phyloP scores from a whole-genome alignment of 805 yeast genomes.

The Saccharomycopsis fermentans region DNA sequence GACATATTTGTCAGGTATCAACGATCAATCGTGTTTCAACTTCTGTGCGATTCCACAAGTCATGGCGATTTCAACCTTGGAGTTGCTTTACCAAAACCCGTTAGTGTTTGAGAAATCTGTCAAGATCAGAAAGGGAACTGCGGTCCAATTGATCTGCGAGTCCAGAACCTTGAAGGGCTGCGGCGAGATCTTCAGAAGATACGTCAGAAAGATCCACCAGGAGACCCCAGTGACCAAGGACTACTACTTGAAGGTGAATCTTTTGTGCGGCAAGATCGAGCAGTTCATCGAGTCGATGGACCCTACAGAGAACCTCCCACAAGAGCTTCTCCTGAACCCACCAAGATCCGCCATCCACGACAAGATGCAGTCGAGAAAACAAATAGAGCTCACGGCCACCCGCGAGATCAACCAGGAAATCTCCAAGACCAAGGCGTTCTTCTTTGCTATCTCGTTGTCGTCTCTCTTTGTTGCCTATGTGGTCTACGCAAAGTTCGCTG shows the following conservation, averaged over 20 bases:
- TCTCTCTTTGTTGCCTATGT: background rate
- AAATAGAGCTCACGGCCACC: conserved; percentile 25
- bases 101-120: conserved; percentile 59
- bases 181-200: conserved; percentile 64
- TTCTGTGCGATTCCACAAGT: conserved; percentile 98
- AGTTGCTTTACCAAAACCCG: conserved; percentile 74
- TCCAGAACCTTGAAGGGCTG: conserved; percentile 70
- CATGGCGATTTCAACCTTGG: conserved; percentile 95
- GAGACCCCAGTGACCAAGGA: conserved; percentile 77
- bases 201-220: conserved; percentile 66
- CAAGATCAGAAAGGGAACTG: conserved; percentile 84
- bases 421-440: background rate
- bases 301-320: conserved; percentile 49
- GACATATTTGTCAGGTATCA: conserved; percentile 61
- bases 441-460: background rate
- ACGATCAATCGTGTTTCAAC: conserved; percentile 74
- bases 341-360: conserved; percentile 28
- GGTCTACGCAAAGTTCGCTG: background rate
- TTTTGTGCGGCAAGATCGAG: conserved; percentile 79
- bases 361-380: conserved; percentile 35
- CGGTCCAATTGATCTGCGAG: conserved; percentile 64
- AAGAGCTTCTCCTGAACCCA: conserved; percentile 23
- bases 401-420: background rate
- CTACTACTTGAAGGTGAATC: conserved; percentile 72
- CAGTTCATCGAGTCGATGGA: conserved; percentile 74